Conservation (phyloP, 352 stramenopile genomes). For the Globisporangium sylvaticum region DNA sequence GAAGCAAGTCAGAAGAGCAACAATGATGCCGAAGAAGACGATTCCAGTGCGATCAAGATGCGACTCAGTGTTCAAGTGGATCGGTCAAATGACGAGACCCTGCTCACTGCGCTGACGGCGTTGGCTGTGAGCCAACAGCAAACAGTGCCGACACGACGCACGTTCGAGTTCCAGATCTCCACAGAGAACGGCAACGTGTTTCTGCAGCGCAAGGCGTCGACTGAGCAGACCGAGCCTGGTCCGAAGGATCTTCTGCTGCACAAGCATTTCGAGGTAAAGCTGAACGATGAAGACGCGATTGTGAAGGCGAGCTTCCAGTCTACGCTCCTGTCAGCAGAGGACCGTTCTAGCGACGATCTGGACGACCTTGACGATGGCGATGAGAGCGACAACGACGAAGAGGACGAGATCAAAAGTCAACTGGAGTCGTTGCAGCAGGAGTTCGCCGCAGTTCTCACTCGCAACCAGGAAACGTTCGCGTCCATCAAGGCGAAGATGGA, state of each 20-base stretch:
- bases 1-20: conserved; percentile 8
- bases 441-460: conserved; percentile 36
- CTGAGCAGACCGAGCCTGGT: background rate
- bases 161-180: conserved; percentile 44
- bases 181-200: conserved; percentile 37
- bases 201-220: conserved; percentile 25
- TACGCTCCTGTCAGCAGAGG: conserved; percentile 32
- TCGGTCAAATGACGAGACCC: conserved; percentile 18
- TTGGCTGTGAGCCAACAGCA: background rate
- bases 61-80: conserved; percentile 26
- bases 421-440: conserved; percentile 41
- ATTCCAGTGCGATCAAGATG: conserved; percentile 18
- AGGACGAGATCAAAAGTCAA: conserved; percentile 46
- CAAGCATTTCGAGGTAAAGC: conserved; percentile 52
- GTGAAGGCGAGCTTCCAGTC: conserved; percentile 40
- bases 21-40: conserved; percentile 8
- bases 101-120: conserved; percentile 5
- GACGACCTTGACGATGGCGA: conserved; percentile 39
- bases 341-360: conserved; percentile 34
- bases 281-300: conserved; percentile 24
- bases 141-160: conserved; percentile 15
- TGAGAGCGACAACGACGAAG: conserved; percentile 41
- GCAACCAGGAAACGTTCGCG: conserved; percentile 38
- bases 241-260: conserved; percentile 48
- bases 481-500: conserved; percentile 35